phyloP scores from a whole-genome alignment of 2,329 filamentous ascomycete species.

The Trichophyton equinum region DNA sequence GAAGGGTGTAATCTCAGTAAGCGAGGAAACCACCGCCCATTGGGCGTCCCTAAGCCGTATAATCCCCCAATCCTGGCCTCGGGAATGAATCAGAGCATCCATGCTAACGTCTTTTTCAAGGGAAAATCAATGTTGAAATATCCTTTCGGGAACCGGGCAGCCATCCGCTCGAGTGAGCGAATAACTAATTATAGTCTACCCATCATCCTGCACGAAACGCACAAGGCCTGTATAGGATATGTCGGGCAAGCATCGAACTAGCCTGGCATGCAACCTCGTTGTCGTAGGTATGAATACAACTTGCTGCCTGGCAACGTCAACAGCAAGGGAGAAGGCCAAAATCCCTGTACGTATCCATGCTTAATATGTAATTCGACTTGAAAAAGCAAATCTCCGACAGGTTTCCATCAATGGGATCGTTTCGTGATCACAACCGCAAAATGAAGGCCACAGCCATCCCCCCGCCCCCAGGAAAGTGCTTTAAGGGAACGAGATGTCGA shows the following conservation, averaged over 20 bases:
- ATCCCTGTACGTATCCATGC: neutral
- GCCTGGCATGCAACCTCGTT: neutral
- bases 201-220: slow-evolving; percentile 1
- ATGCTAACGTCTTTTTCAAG: slow-evolving; percentile 1
- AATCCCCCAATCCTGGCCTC: neutral
- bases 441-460: neutral
- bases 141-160: neutral
- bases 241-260: neutral
- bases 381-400: slow-evolving; percentile 4
- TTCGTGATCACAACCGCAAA: neutral
- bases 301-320: neutral
- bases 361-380: neutral
- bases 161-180: neutral
- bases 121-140: neutral
- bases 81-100: neutral
- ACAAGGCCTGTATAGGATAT: slow-evolving; percentile 2
- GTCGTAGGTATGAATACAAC: neutral
- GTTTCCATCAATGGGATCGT: slow-evolving; percentile 4
- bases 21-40: neutral
- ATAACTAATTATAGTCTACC: neutral
- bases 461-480: neutral
- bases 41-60: neutral
- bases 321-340: neutral
- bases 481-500: neutral
- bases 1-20: neutral